Evolutionary conservation across 2,329 filamentous ascomycete species (phyloP), one percentile per base, ranked within the genome.

Genomic region (Lasiodiplodia sp.): DNA sequence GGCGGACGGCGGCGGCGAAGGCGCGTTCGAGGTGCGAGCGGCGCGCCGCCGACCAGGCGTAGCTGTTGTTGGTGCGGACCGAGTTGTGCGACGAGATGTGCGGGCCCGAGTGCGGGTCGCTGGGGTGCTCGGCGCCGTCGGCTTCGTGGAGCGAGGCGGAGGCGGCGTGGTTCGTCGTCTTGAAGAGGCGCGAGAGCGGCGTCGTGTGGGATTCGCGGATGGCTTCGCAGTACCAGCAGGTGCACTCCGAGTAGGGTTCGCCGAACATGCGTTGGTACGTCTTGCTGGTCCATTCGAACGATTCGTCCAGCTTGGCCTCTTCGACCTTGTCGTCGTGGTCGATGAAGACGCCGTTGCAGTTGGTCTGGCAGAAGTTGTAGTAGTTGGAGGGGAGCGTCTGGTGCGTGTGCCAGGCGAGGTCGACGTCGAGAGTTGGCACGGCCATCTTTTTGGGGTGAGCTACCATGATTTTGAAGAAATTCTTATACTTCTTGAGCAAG

Each of bases 301-400:
- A 83, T 1, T 83, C 82, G 55, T 87, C 87, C 7, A 96, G 85
- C 60, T 84, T 85, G 16, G 81, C 82, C 73, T 94, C 90, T 60
- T 90, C 88, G 25, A 96, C 88, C 79, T 95, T 95, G 82, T 96
- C 93, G 77, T 96, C 91, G 75, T 96, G 93, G 75, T 94, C 89
- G 72, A 95, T 86, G 74, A 93, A 92, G 12, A 28, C 49, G 23
- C 57, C 57, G 23, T 56, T 10, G 38, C 40, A 60, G 25, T 77
- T 76, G 0, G 63, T 67, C 1, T 84, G 75, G 1, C 87, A 90
- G 75, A 86, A 90, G 2, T 76, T 69, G 73, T 88, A 90, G 79
- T 96, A 96, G 3, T 81, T 74, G 2, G 76, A 74, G 0, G 92
- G 90, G 10, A 82, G 86, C 3, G 95, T 86, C 76, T 95, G 91